Base-by-base conservation (phyloP, 2,329 filamentous ascomycete species). In the Trichoderma gracile region DNA sequence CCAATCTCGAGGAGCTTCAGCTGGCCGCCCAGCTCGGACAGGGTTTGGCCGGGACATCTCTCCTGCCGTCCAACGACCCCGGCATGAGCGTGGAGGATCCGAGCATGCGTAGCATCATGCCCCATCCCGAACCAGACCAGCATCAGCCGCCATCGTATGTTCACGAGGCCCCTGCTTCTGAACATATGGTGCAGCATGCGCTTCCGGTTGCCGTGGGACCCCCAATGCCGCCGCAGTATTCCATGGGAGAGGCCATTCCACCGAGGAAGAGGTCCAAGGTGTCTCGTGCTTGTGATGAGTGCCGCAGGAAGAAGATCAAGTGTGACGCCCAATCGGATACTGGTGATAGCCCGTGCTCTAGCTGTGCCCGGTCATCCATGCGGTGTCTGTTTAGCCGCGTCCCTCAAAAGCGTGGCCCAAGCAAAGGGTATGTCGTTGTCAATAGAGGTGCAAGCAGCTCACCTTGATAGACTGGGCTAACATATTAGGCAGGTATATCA, bases 271-370 rank as follows among this genome's bases (percentile, higher is more conserved):
- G 92, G 65, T 91, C 89, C 6, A 96, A 96, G 75, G 92, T 95
- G 6, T 96, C 92, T 12, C 85, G 92, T 43, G 93, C 92, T 2
- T 97, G 92, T 71, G 92, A 97, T 73, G 92, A 96, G 73, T 96
- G 92, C 73, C 84, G 93, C 49, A 85, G 92, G 63, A 96, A 96
- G 77, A 96, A 94, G 80, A 92, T 96, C 66, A 91, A 92, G 72
- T 97, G 93, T 72, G 92, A 96, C 77, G 90, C 92, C 5, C 85
- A 86, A 66, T 88, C 89, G 9, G 91, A 96, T 73, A 84, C 84
- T 6, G 88, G 87, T 17, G 86, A 90, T 19, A 85, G 88, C 65
- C 88, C 89, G 6, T 97, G 93, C 72, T 90, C 90, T 3, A 94
- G 92, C 72, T 96, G 93, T 75, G 87, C 88, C 62, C 86, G 92